phyloP scores from a whole-genome alignment of 2,329 filamentous ascomycete genomes.

The Cladosporium sp. region DNA sequence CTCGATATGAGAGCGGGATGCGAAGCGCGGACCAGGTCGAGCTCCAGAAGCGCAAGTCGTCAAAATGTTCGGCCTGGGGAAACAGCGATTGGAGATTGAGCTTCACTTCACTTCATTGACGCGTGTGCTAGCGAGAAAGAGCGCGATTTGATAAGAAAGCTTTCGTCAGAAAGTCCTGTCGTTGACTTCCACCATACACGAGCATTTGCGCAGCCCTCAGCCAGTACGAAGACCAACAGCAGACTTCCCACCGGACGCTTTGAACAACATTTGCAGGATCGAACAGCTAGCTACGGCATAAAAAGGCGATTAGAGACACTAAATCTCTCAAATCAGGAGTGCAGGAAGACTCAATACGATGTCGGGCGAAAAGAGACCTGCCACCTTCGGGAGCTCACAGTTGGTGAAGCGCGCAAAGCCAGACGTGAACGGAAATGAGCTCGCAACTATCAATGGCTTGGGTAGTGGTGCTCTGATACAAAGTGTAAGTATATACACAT shows the following conservation, averaged over 20 bases:
- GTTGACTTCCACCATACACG: neutral
- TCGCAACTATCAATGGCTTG: slow-evolving; percentile 55
- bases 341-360: slow-evolving; percentile 45
- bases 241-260: neutral
- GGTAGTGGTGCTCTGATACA: slow-evolving; percentile 62
- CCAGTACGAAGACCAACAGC: neutral
- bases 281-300: neutral
- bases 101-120: neutral
- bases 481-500: slow-evolving; percentile 37
- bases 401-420: slow-evolving; percentile 86
- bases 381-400: slow-evolving; percentile 73
- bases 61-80: slow-evolving; percentile 5
- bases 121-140: neutral
- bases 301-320: too few relatives aligned
- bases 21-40: neutral
- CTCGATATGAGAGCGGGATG: neutral
- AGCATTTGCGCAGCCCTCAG: neutral
- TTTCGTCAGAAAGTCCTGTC: neutral
- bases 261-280: neutral
- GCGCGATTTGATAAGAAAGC: neutral
- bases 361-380: slow-evolving; percentile 87
- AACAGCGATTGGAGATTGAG: slow-evolving; percentile 3
- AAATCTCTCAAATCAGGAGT: too few relatives aligned
- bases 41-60: neutral
- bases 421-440: slow-evolving; percentile 51